phyloP scores from a whole-genome alignment of 495 filamentous ascomycete genomes.

The Cudoniella acicularis region DNA sequence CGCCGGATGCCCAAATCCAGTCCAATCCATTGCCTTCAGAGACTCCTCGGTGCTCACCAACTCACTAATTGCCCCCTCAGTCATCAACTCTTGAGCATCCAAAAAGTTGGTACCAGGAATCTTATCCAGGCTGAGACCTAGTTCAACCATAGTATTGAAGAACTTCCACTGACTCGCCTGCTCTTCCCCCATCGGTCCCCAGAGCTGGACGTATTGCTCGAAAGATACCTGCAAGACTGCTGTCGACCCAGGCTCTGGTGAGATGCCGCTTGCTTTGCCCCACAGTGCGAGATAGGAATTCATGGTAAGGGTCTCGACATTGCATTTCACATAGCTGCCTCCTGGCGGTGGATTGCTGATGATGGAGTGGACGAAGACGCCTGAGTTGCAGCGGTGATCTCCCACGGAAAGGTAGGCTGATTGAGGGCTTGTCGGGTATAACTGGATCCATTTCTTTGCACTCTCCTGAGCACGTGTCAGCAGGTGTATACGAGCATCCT shows the following conservation, averaged over 20 bases:
- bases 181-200: slow-evolving; percentile 5
- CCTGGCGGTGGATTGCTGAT: not conserved
- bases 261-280: slow-evolving; percentile 2
- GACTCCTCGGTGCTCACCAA: no score
- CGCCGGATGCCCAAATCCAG: no score
- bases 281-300: slow-evolving; percentile 2
- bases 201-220: not conserved
- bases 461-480: not conserved
- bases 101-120: no score
- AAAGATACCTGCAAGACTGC: not conserved
- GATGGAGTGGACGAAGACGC: slow-evolving; percentile 3
- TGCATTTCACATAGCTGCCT: slow-evolving; percentile 7
- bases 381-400: slow-evolving; percentile 2
- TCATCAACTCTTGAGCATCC: no score
- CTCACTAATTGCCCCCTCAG: no score
- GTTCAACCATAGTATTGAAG: no score
- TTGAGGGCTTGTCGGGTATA: slow-evolving; percentile 1
- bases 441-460: slow-evolving; percentile 3
- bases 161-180: slow-evolving; percentile 7
- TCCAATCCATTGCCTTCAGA: no score
- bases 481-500: not conserved
- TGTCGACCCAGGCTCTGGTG: not conserved
- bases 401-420: slow-evolving; percentile 2
- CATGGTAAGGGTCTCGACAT: slow-evolving; percentile 3
- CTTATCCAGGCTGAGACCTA: no score